Evolutionary conservation across 1,284 basidiomycete species (phyloP), one percentile per base, ranked within the genome.

Genomic region (Sporisorium scitamineum): DNA sequence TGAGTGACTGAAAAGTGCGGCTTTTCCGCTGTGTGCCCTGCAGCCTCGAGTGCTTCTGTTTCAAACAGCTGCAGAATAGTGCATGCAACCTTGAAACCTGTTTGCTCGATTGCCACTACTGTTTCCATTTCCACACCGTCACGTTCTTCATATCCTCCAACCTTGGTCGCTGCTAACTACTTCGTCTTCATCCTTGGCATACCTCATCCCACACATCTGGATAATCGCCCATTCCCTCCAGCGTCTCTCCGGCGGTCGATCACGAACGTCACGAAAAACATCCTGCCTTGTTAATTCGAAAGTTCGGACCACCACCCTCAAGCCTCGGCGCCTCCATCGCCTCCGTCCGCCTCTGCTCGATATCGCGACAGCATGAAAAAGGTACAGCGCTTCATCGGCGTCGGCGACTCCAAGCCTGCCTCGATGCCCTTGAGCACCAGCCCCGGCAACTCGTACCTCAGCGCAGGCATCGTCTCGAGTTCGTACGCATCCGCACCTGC

Each of bases 381-480:
- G 29, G 55, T 76, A 6, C 73, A 76, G 50, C 64, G 69, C 29
- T 64, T 76, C 57, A 71, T 76, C 18, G 73, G 73, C 48, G 69
- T 71, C 20, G 69, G 64, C 50, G 73, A 76, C 51, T 64, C 61
- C 53, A 76, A 76, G 65, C 73, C 73, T 16, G 73, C 73, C 20
- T 70, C 68, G 13, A 64, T 68, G 10, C 27, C 69, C n/a, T 47
- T 71, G 20, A 70, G 58, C 58, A 56, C 45, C 37, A 71, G 67
- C 42, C 60, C 63, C 22, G 54, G 47, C 60, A 61, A 54, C 34
- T 56, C 57, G 9, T 68, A 53, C 24, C 44, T 54, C 42, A 54
- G 22, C 48, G 58, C 54, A 2, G 52, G 14, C 39, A 24, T 51
- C 27, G 3, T 50, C 22, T 34, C 55, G 8, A 70, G 24, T 8